Evolutionary conservation across 805 yeast genomes (phyloP).

Genomic region (Monosporozyma unispora): DNA sequence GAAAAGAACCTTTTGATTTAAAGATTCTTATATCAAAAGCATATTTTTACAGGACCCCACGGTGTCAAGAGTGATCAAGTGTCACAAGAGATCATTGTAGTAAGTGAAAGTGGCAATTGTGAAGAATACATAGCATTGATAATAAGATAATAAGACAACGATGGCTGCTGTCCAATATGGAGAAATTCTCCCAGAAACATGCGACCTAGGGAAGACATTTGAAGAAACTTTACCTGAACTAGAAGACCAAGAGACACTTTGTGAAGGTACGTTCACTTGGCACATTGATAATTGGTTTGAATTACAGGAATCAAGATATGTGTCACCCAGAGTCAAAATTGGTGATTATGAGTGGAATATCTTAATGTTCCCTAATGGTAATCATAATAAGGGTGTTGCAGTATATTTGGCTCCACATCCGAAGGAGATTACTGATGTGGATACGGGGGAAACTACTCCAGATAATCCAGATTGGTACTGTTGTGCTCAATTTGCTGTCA

Average conservation of each 20-base stretch:
- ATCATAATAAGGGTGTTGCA: constrained; percentile 51
- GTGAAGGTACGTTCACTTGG: constrained; percentile 40
- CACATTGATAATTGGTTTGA: constrained; percentile 41
- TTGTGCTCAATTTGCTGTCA: constrained; percentile 87
- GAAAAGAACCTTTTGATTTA: not conserved
- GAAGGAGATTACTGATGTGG: constrained; percentile 19
- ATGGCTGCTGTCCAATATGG: not conserved
- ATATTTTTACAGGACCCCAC: not conserved
- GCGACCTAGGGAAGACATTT: constrained; percentile 16
- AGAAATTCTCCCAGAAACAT: constrained; percentile 13
- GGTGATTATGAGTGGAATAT: constrained; percentile 64
- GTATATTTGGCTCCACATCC: constrained; percentile 70
- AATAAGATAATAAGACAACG: not conserved
- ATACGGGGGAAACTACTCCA: constrained; percentile 21
- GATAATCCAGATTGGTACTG: constrained; percentile 61
- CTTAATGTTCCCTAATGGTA: constrained; percentile 71
- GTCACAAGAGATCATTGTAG: not conserved
- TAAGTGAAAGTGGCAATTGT: not conserved
- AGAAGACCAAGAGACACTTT: constrained; percentile 17
- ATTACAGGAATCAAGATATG: constrained; percentile 32
- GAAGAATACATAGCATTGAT: not conserved
- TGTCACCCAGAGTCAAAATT: constrained; percentile 41
- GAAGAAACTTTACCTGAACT: constrained; percentile 18
- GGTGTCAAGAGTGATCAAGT: not conserved
- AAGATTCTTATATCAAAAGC: not conserved